phyloP scores from a whole-genome alignment of 495 filamentous ascomycete species.

The Gamarada debralockiae region DNA sequence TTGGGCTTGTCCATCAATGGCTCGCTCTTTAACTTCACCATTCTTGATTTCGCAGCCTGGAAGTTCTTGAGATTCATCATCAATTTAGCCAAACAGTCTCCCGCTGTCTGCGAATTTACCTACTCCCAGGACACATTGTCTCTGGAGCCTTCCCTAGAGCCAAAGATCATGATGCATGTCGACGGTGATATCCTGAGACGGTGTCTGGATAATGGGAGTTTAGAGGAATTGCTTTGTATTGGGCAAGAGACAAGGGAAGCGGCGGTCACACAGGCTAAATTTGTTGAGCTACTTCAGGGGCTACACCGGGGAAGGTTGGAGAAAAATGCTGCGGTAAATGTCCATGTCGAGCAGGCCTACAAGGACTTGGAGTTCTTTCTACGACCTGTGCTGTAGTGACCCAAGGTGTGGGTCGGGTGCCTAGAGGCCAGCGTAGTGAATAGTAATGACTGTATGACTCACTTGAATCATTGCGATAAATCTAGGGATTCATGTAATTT shows the following conservation, averaged over 20 bases:
- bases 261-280: conserved; percentile 28
- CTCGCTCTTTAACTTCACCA: conserved; percentile 56
- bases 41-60: conserved; percentile 50
- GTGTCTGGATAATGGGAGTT: conserved; percentile 42
- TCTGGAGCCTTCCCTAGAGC: conserved; percentile 25
- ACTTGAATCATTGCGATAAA: no score
- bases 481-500: no score
- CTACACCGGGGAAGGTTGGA: conserved; percentile 12
- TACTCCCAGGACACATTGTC: conserved; percentile 12
- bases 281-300: conserved; percentile 21
- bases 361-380: conserved; percentile 42
- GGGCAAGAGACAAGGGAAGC: conserved; percentile 26
- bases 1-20: conserved; percentile 66
- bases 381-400: conserved; percentile 33
- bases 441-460: no score
- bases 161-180: conserved; percentile 51
- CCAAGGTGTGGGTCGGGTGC: background rate
- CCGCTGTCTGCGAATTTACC: conserved; percentile 18
- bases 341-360: conserved; percentile 38
- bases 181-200: conserved; percentile 63
- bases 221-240: conserved; percentile 38
- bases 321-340: background rate
- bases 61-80: conserved; percentile 60
- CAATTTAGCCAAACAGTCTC: conserved; percentile 42
- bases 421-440: background rate